Evolutionary conservation across 768 basidiomycete genomes (phyloP), one percentile per base, ranked within the genome.

Genomic region (Lanmaoa rubissima): DNA sequence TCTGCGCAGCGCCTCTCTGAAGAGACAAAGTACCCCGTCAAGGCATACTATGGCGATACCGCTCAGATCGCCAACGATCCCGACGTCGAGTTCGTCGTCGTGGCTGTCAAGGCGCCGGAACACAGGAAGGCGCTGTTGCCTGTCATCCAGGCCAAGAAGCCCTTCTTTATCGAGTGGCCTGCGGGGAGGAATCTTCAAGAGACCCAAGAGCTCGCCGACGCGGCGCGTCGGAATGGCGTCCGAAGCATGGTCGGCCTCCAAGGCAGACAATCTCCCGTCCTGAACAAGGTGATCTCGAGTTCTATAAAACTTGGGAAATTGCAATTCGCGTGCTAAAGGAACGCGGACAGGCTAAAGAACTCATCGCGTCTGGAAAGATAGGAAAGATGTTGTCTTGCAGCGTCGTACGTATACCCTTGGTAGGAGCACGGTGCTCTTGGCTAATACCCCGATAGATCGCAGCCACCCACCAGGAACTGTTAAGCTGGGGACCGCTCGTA

Each of bases 31-130:
- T 28, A 48, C 49, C 53, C 57, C 28, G 45, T 60, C 44, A 60
- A 60, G 31, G 57, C 53, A 3, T 59, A 59, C 45, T 36, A 48
- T 4, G 60, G 57, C 11, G 59, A 61, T 28, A 59, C 57, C 10
- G n/a, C 48, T 16, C 57, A 59, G 39, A 59, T 61, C 14, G 60
- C 60, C 19, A 60, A 43, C 31, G 60, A 61, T 48, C 52, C 60
- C 21, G 60, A 61, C 21, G 58, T 61, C 24, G 52, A 61, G 12
- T 47, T 61, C 16, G 57, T 61, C 44, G 19, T 61, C 48, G 59
- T 61, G 32, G 43, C 53, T 3, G 60, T 54, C 49, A 60, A 47
- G 36, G 57, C 57, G 8, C 58, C 53, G 0, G 44, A 60, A 8
- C 60, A 61, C 49, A 54, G 34, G 40, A 34, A 47, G 2, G 57